Base-by-base conservation (phyloP, 2,329 filamentous ascomycete genomes). In the Harringtonia aguacate region DNA sequence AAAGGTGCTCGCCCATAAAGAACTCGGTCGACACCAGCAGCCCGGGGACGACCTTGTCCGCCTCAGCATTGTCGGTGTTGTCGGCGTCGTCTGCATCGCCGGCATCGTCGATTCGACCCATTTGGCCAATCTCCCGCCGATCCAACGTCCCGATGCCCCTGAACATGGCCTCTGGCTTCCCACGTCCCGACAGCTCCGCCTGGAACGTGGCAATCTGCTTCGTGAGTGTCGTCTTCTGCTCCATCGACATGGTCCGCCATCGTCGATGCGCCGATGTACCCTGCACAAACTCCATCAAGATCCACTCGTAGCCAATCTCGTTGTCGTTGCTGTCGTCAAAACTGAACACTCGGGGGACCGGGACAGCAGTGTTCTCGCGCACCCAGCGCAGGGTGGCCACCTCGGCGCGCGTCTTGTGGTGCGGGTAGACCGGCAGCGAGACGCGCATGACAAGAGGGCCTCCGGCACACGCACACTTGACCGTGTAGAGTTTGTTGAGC, bases 331-430 rank as follows among this genome's bases (percentile, higher is more conserved):
- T 21, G 27, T 22, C 38, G 28, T 40, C 38, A n/a, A 40, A 40
- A 27, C 27, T 13, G 17, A 40, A 40, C 29, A 40, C 38, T 15
- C 33, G 10, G 28, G 38, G 38, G 15, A 40, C 38, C 5, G 27
- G 38, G 13, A 40, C 33, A 3, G 13, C 20, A 7, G 38, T 40
- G 38, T 40, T 20, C 28, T 20, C 10, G 4, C 38, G 38, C 27
- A 40, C 28, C 38, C 38, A 40, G 12, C 28, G 38, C 28, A 40
- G 15, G 14, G 38, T 40, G 14, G 38, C 38, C 38, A 40, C 38
- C 18, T 40, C 38, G 17, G 27, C 27, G 8, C 38, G 38, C 20
- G 38, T 40, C 13, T 40, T 40, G 5, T 40, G 28, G 7, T 12
- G 18, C 8, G 38, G 38, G n/a, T 40, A 31, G 17, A 40, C 38